phyloP scores from a whole-genome alignment of 371 early-diverging fungal species.

The Apophysomyces elegans region DNA sequence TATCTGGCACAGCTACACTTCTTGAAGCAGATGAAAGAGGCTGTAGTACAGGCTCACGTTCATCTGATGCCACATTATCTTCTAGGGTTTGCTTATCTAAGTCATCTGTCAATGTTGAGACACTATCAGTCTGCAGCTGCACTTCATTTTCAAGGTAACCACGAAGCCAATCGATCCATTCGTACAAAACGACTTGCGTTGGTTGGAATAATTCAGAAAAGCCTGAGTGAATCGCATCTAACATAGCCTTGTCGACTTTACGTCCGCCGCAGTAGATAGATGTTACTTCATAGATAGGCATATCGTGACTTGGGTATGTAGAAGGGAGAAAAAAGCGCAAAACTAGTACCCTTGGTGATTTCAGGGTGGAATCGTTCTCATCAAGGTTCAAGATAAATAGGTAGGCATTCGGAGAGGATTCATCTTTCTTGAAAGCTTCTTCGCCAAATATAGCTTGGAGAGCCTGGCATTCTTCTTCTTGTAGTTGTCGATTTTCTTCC shows the following conservation, averaged over 20 bases:
- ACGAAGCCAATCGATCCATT: constrained; percentile 76
- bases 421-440: constrained; percentile 31
- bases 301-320: constrained; percentile 68
- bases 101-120: constrained; percentile 9
- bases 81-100: constrained; percentile 9
- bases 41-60: background rate
- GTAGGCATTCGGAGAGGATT: constrained; percentile 22
- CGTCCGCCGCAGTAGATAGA: constrained; percentile 68
- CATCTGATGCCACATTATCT: constrained; percentile 21
- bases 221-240: constrained; percentile 55
- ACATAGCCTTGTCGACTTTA: constrained; percentile 44
- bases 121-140: constrained; percentile 19
- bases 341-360: constrained; percentile 41
- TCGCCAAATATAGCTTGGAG: constrained; percentile 48
- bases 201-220: constrained; percentile 64
- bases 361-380: constrained; percentile 25
- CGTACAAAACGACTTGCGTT: constrained; percentile 74
- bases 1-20: constrained; percentile 33
- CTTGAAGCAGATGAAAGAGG: constrained; percentile 16
- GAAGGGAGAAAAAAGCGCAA: constrained; percentile 66
- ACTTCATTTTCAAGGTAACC: constrained; percentile 58
- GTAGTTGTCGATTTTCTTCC: constrained; percentile 33
- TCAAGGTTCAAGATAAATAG: constrained; percentile 43
- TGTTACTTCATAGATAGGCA: constrained; percentile 73
- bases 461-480: constrained; percentile 46